Evolutionary conservation across 176 grass and related monocot species (phyloP).

Genomic region (Puya raimondii): DNA sequence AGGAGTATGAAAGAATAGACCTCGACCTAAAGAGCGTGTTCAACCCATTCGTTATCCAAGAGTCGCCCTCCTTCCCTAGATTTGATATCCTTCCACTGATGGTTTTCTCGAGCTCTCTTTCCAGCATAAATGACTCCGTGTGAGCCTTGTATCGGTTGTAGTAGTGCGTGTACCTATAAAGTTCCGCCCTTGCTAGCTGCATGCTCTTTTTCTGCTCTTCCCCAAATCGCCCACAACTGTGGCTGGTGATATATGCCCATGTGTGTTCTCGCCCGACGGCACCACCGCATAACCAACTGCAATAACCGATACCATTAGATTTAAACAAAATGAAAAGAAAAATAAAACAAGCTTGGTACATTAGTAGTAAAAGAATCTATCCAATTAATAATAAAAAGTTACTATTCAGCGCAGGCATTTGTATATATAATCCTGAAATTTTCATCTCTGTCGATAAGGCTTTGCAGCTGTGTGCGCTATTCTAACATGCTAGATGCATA

Average conservation of each 20-base stretch:
- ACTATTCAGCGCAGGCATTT: no score
- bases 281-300: slow-evolving; percentile 93
- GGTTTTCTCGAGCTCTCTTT: slow-evolving; percentile 35
- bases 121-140: slow-evolving; percentile 44
- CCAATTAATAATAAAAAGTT: no score
- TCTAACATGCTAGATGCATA: no score
- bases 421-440: no score
- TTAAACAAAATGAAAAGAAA: no score
- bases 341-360: no score
- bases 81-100: slow-evolving; percentile 81
- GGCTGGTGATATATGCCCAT: slow-evolving; percentile 77
- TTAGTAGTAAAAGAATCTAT: no score
- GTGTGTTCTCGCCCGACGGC: slow-evolving; percentile 86
- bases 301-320: background rate
- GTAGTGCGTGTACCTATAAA: slow-evolving; percentile 48
- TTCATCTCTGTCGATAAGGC: no score
- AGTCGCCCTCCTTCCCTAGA: slow-evolving; percentile 88
- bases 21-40: slow-evolving; percentile 91
- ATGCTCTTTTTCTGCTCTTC: slow-evolving; percentile 55
- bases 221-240: slow-evolving; percentile 86
- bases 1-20: slow-evolving; percentile 86
- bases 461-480: no score
- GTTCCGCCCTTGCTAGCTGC: slow-evolving; percentile 34
- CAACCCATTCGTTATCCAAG: slow-evolving; percentile 87
- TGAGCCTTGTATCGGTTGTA: slow-evolving; percentile 56